Conservation (phyloP, 1,139 yeast genomes). For the Lodderomyces oxycetoniae region DNA sequence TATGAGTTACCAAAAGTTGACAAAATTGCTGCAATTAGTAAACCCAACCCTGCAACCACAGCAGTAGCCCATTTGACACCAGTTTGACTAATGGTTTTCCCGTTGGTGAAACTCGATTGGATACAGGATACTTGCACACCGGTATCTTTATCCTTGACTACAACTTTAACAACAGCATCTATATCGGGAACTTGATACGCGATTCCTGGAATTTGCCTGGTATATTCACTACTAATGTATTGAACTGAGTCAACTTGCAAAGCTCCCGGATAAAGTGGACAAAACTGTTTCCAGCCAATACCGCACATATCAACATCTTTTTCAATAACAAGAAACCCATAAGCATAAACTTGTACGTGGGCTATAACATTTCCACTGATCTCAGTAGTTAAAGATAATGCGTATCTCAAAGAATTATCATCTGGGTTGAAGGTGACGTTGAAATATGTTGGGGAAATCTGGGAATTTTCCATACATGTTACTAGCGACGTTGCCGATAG, state of each 20-base stretch:
- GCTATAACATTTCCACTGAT: conserved; percentile 56
- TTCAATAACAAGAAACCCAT: conserved; percentile 62
- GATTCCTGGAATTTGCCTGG: conserved; percentile 57
- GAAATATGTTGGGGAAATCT: conserved; percentile 60
- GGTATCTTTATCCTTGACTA: conserved; percentile 32
- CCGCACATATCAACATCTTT: conserved; percentile 51
- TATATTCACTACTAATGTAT: conserved; percentile 46
- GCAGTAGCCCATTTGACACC: conserved; percentile 88
- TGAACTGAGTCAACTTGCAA: conserved; percentile 64
- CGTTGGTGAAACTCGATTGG: conserved; percentile 65
- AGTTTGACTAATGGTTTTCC: conserved; percentile 67
- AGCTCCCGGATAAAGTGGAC: conserved; percentile 70
- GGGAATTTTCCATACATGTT: conserved; percentile 67
- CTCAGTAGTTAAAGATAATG: conserved; percentile 58
- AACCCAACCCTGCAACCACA: conserved; percentile 71
- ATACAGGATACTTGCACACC: conserved; percentile 57
- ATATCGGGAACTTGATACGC: conserved; percentile 75
- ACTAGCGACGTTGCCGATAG: conserved; percentile 65
- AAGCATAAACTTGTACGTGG: conserved; percentile 63
- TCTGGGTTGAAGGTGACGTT: conserved; percentile 68
- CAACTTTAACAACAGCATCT: conserved; percentile 64
- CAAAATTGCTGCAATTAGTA: conserved; percentile 60
- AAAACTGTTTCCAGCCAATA: conserved; percentile 72
- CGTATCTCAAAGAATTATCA: conserved; percentile 53
- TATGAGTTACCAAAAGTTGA: conserved; percentile 74